Evolutionary conservation across 208 protist species (phyloP), one percentile per base, ranked within the genome.

Genomic region (Wallacemonas rigidus): DNA sequence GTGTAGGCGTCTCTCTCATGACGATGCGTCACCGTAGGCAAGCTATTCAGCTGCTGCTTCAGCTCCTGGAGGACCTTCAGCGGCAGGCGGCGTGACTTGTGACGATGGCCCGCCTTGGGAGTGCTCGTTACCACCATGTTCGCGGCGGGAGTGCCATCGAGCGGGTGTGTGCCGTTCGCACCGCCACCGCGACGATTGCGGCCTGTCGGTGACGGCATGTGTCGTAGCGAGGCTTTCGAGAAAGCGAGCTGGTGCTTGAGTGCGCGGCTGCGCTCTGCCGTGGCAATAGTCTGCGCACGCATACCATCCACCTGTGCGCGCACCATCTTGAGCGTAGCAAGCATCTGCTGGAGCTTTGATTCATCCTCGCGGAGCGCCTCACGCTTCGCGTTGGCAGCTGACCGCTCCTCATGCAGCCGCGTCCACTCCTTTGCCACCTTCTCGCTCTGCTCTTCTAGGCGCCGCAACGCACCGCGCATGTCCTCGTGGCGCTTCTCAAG

Each of bases 301-400:
- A 69, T 56, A 36, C 7, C 58, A 17, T 84, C 79, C 26, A 80
- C n/a, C 69, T 83, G 86, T 1, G 54, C 62, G 3, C 75, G 74
- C 9, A 86, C 71, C 1, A 86, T 17, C 45, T 80, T 60, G 67
- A 95, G 74, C 2, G 80, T 75, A 56, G 91, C 67, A 15, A 45
- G 35, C 75, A 86, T 87, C 58, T 90, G 75, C 15, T 77, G 76
- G 51, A 95, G 70, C 36, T 83, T 63, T 11, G 62, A 61, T 35
- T 81, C 79, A 39, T 92, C 88, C 65, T 89, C 76, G 11, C 77
- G 76, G 7, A 95, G 67, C 7, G 41, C 76, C 43, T 78, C 73
- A 26, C 82, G 68, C 38, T 82, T 86, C 6, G 17, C 38, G 53
- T 11, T 53, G 3, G 93, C 45, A 2, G 76, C 41, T 5, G 56